Percentiles rank a stretch among this genome's conserved stretches.
Conservation (phyloP, 306 rosid species). For the Gynostemma pentaphyllum region DNA sequence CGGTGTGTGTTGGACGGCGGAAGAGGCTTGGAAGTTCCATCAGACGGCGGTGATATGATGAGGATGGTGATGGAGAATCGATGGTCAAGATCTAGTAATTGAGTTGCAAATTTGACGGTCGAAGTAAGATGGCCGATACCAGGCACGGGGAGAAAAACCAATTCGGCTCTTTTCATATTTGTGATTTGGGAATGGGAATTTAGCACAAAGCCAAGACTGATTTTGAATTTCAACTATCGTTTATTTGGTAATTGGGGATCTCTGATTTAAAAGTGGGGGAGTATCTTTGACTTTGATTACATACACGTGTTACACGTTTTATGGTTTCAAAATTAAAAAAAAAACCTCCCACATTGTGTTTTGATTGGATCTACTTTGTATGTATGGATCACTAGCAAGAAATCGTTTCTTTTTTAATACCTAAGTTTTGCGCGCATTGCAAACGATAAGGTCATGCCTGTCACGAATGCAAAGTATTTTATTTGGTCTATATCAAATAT, state of each 20-base stretch:
- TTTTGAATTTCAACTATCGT: no score
- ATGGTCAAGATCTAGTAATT: constrained; percentile 24
- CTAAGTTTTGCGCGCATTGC: neutral
- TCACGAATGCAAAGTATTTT: neutral
- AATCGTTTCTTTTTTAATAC: neutral
- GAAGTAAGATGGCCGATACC: constrained; percentile 38
- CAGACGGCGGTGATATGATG: neutral
- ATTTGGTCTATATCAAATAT: no score
- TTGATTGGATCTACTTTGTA: neutral
- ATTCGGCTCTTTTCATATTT: constrained; percentile 16
- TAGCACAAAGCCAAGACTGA: no score
- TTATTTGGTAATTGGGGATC: no score
- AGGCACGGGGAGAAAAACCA: constrained; percentile 38
- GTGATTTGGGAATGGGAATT: no score
- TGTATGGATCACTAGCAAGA: neutral
- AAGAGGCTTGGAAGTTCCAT: constrained; percentile 9
- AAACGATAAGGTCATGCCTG: neutral
- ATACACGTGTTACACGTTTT: no score
- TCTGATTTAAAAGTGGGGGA: no score
- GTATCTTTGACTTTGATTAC: no score
- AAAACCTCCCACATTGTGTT: neutral
- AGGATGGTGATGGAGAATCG: constrained; percentile 34
- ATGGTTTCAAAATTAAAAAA: no score
- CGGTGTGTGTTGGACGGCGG: no score
- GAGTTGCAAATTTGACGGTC: constrained; percentile 35